Base-by-base conservation (phyloP, 805 yeast genomes). In the Isabelozyma rhagii region DNA sequence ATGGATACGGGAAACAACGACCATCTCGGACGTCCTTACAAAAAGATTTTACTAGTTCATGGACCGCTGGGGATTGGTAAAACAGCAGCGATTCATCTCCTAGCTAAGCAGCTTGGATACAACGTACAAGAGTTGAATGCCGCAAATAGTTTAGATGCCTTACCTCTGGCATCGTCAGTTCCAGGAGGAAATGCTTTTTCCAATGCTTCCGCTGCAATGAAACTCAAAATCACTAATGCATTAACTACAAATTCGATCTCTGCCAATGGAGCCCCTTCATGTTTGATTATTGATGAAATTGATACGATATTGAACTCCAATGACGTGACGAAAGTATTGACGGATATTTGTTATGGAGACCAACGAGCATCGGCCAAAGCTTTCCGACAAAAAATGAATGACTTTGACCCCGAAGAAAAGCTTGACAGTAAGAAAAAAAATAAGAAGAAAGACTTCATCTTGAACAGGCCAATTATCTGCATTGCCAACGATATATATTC, bases 21-120 rank as follows among this genome's bases (percentile, higher is more conserved):
- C 54, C 39, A 50, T 4, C 56, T 66, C 44, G 76, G 74, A 5
- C 52, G 77, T 11, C 77, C 76, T 5, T 69, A 65, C 13, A 77
- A 78, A 47, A 85, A 82, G 54, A 75, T 94, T 0, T 62, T 94
- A 17, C 69, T 94, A 40, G 78, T 94, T 9, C 90, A 86, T 62
- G 99, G 99, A 0, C 94, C 97, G 0, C 91, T 97, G 0, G 99
- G 99, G 1, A 77, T 87, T 14, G 99, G 99, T 8, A 93, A 93
- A 62, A 92, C 98, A 0, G 81, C 94, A 0, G 84, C 91, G 1
- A 89, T 93, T 0, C 97, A 92, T 60, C 81, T 90, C 1, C 78
- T 91, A 38, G 94, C 97, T 3, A 77, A 75, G 43, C 96, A 89
- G 55, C 79, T 88, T 39, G 96, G 96, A 0, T 93, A 87, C 63